phyloP scores from a whole-genome alignment of 2,329 filamentous ascomycete genomes.

The Sordariomycetes sp. region DNA sequence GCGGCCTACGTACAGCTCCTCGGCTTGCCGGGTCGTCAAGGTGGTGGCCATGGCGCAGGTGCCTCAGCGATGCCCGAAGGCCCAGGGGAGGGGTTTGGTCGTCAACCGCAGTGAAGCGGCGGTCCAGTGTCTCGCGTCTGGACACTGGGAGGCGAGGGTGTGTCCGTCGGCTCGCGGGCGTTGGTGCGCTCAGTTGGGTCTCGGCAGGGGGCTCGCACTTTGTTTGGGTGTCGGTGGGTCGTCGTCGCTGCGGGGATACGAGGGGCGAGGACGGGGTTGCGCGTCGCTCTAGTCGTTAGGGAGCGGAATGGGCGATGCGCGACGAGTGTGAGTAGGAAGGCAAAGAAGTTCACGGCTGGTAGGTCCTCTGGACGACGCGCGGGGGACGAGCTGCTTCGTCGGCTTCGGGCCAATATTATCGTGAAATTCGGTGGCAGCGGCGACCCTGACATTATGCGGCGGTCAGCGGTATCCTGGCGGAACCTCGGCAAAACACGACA shows the following conservation, averaged over 20 bases:
- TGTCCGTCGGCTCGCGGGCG: not conserved
- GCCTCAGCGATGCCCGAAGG: not conserved
- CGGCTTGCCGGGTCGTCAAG: slow-evolving; percentile 68
- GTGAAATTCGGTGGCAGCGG: not conserved
- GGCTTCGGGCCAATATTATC: not conserved
- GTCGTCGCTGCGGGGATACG: not conserved
- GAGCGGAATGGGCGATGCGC: not conserved
- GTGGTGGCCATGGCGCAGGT: slow-evolving; percentile 15
- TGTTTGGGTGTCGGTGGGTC: not conserved
- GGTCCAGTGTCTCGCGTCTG: not conserved
- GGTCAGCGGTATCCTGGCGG: not conserved
- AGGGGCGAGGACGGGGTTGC: not conserved
- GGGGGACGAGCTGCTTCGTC: not conserved
- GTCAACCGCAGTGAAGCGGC: not conserved
- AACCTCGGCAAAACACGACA: not conserved
- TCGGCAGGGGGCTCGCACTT: not conserved
- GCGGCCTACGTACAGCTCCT: slow-evolving; percentile 60
- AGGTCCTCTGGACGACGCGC: not conserved
- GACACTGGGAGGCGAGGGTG: not conserved
- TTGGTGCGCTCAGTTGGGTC: not conserved
- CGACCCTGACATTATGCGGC: not conserved
- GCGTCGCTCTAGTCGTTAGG: not conserved
- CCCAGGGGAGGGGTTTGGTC: not conserved
- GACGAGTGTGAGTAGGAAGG: not conserved
- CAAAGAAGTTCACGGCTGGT: not conserved